Base-by-base conservation (phyloP, 2,329 filamentous ascomycete species). In the Mycogone perniciosa region DNA sequence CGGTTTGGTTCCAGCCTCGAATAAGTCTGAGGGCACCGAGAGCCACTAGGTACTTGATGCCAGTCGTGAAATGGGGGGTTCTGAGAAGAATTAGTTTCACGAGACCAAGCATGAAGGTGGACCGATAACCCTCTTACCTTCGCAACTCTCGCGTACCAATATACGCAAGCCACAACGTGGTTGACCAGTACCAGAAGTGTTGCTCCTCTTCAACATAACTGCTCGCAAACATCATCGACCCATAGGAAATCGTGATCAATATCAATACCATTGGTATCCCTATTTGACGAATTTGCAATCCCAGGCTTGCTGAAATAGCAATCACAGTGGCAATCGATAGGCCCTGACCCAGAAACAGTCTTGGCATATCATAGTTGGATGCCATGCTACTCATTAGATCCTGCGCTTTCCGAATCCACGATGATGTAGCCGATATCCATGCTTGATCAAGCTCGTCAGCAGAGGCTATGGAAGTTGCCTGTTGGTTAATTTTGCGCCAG, bases 151-250 rank as follows among this genome's bases (percentile, higher is more conserved):
- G 76, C 39, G 79, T 56, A 31, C 73, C 74, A 9, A 85, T 69
- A 31, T 76, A 71, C 1, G 74, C 68, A 31, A 86, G 63, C 88
- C 88, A 95, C 6, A 81, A 79, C 0, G 86, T 84, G 0, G 85
- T 80, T 1, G 82, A 71, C 90, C 92, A 97, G 69, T 99, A 97
- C 93, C 93, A 99, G 65, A 96, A 96, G 59, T 97, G 89, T 45
- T 99, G 93, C 67, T 99, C 93, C 70, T 99, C 93, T 68, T 99
- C 93, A 2, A 99, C 89, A 66, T 93, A 99, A 63, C 91, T 97
- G 65, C 89, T 96, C 7, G 91, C 92, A 69, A 97, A 97, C 91
- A 97, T 97, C 82, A 96, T 95, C 35, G 81, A 66, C 1, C 85
- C 83, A 63, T 97, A 96, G 0, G 79, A 67, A 0, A 84, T 44